phyloP scores from a whole-genome alignment of 2,329 filamentous ascomycete genomes.

The Sarocladiaceae sp. region DNA sequence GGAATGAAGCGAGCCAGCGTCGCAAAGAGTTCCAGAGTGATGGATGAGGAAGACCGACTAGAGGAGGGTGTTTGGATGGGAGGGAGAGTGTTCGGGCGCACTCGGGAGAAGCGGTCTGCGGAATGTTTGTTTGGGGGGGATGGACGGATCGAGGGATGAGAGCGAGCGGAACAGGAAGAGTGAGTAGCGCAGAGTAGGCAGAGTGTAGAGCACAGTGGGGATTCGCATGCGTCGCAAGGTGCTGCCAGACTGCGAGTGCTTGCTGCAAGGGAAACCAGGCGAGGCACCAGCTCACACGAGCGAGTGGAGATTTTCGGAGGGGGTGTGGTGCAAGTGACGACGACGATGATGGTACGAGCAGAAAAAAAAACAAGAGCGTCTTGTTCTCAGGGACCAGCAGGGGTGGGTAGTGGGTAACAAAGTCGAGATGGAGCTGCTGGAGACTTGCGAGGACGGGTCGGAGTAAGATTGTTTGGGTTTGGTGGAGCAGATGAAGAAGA shows the following conservation, averaged over 20 bases:
- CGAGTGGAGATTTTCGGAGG: conserved; percentile 6
- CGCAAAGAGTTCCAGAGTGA: too few species aligned
- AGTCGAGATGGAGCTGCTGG: too few species aligned
- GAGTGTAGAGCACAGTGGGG: not conserved
- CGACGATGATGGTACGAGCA: not conserved
- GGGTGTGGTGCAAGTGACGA: not conserved
- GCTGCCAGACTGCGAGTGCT: too few species aligned
- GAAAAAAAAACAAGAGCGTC: conserved; percentile 1
- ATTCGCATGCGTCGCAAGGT: too few species aligned
- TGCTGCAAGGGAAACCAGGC: conserved; percentile 9
- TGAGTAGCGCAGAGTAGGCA: not conserved
- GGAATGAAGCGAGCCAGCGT: too few species aligned
- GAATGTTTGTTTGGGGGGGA: conserved; percentile 8
- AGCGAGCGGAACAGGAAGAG: not conserved
- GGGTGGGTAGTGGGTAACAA: not conserved
- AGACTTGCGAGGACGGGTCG: too few species aligned
- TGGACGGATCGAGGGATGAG: not conserved
- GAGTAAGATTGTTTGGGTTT: too few species aligned
- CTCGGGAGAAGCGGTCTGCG: conserved; percentile 9
- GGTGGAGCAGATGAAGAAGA: too few species aligned
- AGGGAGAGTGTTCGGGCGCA: conserved; percentile 9
- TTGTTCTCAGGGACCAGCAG: not conserved
- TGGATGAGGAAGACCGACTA: not conserved
- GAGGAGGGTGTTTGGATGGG: conserved; percentile 2
- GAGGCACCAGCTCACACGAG: conserved; percentile 9